Evolutionary conservation across 2,329 filamentous ascomycete species (phyloP), one percentile per base, ranked within the genome.

Genomic region (Sclerotiophoma versabilis): DNA sequence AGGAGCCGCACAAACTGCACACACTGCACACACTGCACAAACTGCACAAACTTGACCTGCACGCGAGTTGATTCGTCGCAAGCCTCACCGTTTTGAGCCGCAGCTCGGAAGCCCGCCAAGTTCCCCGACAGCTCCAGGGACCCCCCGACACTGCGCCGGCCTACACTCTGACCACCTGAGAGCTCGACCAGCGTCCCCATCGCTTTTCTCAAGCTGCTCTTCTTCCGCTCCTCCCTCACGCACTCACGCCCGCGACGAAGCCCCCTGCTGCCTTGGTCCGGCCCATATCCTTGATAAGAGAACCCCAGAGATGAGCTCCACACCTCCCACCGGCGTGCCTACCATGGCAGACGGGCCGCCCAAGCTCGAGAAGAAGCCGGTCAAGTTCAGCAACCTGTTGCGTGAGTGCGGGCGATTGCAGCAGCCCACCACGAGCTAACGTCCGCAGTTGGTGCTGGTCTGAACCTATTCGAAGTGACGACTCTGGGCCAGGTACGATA

Each of bases 381-480:
- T 99, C 86, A 98, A 97, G 87, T 98, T 98, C 85, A 96, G 92
- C 83, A 99, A 99, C 83, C 80, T 99, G 85, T 83, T 99, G 73
- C 87, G 83, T 85, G 74, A 75, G 82, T 81, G 23, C 22, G 10
- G 5, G 4, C 27, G 12, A 23, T 4, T 27, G 45, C 23, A 11
- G 25, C 8, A 0, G 11, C 11, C 20, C 5, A 9, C 8, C 3
- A 1, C 0, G 12, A 39, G 51, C 51, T 49, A 44, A 54, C 14
- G 33, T n/a, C 15, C n/a, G 27, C 64, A 85, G 83, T 97, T 71
- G 93, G 93, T 74, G 91, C 91, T 75, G 91, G 92, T 69, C 86
- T 97, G 81, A 97, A 96, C 84, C 82, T 97, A 86, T 97, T 97
- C 78, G 93, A 97, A 77, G 87, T 89, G 72, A 88, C 87, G 63